These are phyloP conservation scores for Mycena kentingensis DNA, from an alignment of 768 basidiomycete species.

Conservation along the genomic window DNA sequence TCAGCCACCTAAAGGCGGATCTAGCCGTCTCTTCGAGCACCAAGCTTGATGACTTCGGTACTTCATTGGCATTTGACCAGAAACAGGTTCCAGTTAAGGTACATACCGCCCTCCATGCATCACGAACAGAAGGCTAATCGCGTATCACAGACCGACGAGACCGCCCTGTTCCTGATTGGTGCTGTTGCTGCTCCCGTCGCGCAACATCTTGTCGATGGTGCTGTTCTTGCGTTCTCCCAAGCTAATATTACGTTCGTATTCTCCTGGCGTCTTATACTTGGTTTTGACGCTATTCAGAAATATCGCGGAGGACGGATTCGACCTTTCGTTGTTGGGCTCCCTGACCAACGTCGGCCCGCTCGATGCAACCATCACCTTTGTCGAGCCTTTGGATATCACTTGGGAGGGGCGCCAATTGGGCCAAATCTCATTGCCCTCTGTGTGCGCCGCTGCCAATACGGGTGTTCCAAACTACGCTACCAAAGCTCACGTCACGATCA, in stretches of 20 bases:
- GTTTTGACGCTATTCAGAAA: constrained; percentile 35
- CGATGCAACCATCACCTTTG: constrained; percentile 68
- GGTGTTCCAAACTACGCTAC: constrained; percentile 67
- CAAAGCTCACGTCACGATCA: constrained; percentile 56
- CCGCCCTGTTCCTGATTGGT: constrained; percentile 68
- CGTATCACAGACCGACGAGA: constrained; percentile 54
- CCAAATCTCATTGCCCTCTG: constrained; percentile 60
- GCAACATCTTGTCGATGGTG: constrained; percentile 62
- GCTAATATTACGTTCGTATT: constrained; percentile 58
- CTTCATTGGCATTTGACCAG: constrained; percentile 14
- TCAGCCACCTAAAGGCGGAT: constrained; percentile 61
- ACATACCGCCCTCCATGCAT: constrained; percentile 22
- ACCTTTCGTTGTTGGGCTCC: constrained; percentile 59
- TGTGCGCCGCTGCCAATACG: constrained; percentile 66
- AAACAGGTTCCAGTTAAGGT: constrained; percentile 33
- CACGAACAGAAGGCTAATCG: neutral
- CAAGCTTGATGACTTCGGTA: constrained; percentile 60
- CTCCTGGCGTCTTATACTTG: neutral
- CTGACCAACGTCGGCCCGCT: constrained; percentile 66
- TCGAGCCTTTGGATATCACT: constrained; percentile 58
- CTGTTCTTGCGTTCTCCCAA: constrained; percentile 53
- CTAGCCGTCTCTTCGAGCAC: constrained; percentile 54
- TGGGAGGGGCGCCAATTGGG: constrained; percentile 70
- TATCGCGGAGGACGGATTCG: constrained; percentile 62
- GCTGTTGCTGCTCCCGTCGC: constrained; percentile 68